Conservation (phyloP, 1,284 basidiomycete genomes). For the Irpex sp. region DNA sequence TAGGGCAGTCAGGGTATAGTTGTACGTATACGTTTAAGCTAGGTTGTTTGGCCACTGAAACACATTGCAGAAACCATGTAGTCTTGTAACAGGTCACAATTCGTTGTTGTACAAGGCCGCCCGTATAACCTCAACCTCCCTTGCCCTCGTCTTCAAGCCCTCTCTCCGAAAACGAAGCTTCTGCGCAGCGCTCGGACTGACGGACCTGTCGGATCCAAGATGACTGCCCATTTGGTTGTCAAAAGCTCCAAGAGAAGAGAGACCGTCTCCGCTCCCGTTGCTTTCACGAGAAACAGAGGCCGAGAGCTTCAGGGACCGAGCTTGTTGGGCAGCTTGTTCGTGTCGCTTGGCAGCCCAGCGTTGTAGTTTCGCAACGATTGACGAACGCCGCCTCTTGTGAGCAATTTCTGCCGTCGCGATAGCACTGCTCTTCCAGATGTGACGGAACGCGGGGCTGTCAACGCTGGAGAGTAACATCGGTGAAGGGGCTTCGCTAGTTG, state of each 20-base stretch:
- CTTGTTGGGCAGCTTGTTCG: background rate
- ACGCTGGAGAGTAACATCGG: background rate
- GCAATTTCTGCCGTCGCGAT: background rate
- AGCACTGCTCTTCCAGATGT: slow-evolving; percentile 1
- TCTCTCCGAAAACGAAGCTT: background rate
- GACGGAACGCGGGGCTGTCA: background rate
- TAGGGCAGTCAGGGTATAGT: too few relatives aligned
- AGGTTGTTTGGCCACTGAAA: too few relatives aligned
- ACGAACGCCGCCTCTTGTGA: background rate
- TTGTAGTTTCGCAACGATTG: background rate
- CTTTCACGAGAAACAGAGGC: background rate
- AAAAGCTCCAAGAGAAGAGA: background rate
- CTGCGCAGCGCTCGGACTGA: background rate
- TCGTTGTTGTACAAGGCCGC: background rate
- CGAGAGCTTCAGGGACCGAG: background rate
- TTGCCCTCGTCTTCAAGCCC: background rate
- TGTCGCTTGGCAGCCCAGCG: background rate
- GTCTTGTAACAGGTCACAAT: background rate
- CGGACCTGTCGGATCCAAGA: background rate
- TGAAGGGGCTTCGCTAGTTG: background rate
- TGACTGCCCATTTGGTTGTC: background rate
- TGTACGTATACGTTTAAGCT: too few relatives aligned
- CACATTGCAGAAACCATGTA: too few relatives aligned
- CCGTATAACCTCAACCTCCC: background rate
- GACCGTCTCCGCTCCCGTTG: background rate